Conservation (phyloP, 129 eudicot species). For the Cynara cardunculus region DNA sequence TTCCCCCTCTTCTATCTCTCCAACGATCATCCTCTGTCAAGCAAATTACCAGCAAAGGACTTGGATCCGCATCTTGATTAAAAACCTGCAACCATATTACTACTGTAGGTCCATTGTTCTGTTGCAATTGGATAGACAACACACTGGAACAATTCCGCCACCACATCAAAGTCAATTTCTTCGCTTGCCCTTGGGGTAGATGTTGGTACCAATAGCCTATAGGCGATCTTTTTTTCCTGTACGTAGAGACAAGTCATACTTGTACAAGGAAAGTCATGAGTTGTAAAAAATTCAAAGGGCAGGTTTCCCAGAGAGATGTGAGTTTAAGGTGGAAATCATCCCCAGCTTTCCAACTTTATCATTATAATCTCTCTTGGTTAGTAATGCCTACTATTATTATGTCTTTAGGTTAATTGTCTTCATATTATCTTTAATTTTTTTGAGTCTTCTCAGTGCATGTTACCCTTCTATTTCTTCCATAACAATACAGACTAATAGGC, state of each 20-base stretch:
- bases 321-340: neutral
- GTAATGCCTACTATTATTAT: neutral
- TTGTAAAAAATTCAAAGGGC: neutral
- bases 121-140: neutral
- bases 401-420: too few relatives aligned
- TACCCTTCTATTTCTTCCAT: too few relatives aligned
- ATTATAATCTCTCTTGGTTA: neutral
- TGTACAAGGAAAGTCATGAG: neutral
- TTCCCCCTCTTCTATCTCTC: neutral
- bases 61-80: neutral
- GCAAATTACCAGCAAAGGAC: neutral
- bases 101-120: neutral
- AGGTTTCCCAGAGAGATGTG: neutral
- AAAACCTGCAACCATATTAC: neutral
- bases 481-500: too few relatives aligned
- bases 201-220: neutral
- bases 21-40: neutral
- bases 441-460: too few relatives aligned
- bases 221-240: neutral
- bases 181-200: neutral
- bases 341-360: neutral
- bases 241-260: neutral
- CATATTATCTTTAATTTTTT: too few relatives aligned
- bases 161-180: neutral
- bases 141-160: neutral